phyloP scores from a whole-genome alignment of 805 yeast species.

The Nakazawaea sp. region DNA sequence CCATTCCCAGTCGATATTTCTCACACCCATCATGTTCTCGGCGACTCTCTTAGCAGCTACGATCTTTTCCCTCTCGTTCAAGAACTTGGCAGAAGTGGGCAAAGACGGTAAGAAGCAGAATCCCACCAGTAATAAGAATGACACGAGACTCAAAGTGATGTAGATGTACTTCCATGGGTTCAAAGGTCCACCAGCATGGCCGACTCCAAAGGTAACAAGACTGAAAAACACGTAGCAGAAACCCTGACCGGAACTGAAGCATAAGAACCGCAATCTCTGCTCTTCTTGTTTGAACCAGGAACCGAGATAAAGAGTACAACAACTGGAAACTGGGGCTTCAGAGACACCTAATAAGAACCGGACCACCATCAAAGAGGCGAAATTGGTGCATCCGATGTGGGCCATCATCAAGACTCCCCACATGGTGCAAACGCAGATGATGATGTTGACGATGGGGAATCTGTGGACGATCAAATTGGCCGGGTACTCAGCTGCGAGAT shows the following conservation, averaged over 20 bases:
- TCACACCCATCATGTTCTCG: slow-evolving; percentile 23
- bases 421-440: slow-evolving; percentile 21
- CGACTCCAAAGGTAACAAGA: slow-evolving; percentile 23
- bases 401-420: slow-evolving; percentile 30
- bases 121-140: slow-evolving; percentile 17
- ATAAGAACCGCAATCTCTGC: slow-evolving; percentile 24
- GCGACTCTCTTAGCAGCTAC: slow-evolving; percentile 19
- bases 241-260: slow-evolving; percentile 20
- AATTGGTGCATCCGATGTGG: slow-evolving; percentile 27
- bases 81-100: slow-evolving; percentile 20
- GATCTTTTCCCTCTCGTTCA: slow-evolving; percentile 20
- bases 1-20: slow-evolving; percentile 21
- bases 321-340: slow-evolving; percentile 28
- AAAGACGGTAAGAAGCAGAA: slow-evolving; percentile 20
- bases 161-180: slow-evolving; percentile 18
- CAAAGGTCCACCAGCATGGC: slow-evolving; percentile 18
- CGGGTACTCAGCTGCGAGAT: slow-evolving; percentile 51
- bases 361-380: slow-evolving; percentile 26
- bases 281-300: slow-evolving; percentile 26
- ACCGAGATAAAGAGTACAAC: slow-evolving; percentile 22
- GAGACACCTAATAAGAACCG: slow-evolving; percentile 28
- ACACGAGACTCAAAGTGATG: slow-evolving; percentile 20
- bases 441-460: slow-evolving; percentile 22
- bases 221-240: slow-evolving; percentile 22
- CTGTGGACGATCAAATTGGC: slow-evolving; percentile 28